Conservation (phyloP, 2,329 filamentous ascomycete species). For the Cladophialophora carrionii region DNA sequence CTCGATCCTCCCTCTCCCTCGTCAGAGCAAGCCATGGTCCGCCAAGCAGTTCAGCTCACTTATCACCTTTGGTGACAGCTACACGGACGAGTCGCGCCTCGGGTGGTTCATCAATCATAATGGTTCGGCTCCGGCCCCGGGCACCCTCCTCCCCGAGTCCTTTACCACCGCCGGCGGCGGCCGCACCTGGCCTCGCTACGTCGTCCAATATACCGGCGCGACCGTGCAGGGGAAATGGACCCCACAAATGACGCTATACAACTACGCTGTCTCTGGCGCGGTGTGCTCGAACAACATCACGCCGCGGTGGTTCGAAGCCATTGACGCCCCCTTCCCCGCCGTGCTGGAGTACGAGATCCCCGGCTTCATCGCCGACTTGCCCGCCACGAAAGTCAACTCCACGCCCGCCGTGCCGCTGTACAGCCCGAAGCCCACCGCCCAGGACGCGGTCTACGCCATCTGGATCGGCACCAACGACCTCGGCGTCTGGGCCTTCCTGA, state of each 20-base stretch:
- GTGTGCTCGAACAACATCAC: constrained; percentile 72
- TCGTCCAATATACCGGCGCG: constrained; percentile 61
- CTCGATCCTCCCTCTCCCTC: constrained; percentile 18
- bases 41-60: constrained; percentile 61
- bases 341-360: constrained; percentile 65
- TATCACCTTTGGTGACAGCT: constrained; percentile 75
- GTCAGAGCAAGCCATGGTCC: constrained; percentile 34
- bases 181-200: constrained; percentile 69
- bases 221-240: constrained; percentile 50
- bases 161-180: constrained; percentile 64
- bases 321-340: constrained; percentile 63
- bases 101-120: constrained; percentile 64
- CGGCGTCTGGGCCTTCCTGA: constrained; percentile 67
- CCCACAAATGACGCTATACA: constrained; percentile 49
- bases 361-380: constrained; percentile 57
- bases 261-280: constrained; percentile 74
- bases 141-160: constrained; percentile 57
- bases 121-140: constrained; percentile 65
- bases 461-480: constrained; percentile 86
- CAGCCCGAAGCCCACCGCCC: constrained; percentile 25
- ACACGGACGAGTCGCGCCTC: constrained; percentile 72
- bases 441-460: constrained; percentile 65
- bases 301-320: constrained; percentile 51
- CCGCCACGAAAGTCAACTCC: constrained; percentile 28
- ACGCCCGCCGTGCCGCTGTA: constrained; percentile 29